Conservation (phyloP, 176 grass and related monocot species). For the Aegilops tauschii region DNA sequence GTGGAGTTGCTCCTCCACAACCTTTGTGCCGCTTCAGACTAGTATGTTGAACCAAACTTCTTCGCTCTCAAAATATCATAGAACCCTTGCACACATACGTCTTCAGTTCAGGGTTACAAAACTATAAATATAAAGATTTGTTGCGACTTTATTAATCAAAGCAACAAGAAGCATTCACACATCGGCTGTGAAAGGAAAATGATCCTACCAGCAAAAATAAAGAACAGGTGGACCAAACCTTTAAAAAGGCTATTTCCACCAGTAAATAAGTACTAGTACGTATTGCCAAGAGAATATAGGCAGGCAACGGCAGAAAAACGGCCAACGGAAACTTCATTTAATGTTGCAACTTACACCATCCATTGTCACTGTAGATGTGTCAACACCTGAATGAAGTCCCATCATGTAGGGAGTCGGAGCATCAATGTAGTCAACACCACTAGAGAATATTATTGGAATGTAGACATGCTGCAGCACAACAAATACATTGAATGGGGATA, state of each 20-base stretch:
- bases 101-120: conserved; percentile 12
- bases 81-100: background rate
- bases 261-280: conserved; percentile 4
- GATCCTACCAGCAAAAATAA: background rate
- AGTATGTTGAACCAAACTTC: conserved; percentile 16
- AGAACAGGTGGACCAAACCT: conserved; percentile 1
- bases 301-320: conserved; percentile 23
- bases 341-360: conserved; percentile 86
- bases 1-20: too few relatives aligned
- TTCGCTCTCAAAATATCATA: conserved; percentile 12
- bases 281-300: conserved; percentile 3
- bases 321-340: conserved; percentile 26
- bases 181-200: background rate
- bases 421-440: conserved; percentile 99
- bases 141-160: conserved; percentile 24
- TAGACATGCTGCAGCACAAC: conserved; percentile 86
- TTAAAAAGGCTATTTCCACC: background rate
- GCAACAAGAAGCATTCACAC: conserved; percentile 11
- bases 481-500: conserved; percentile 28
- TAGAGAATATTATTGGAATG: conserved; percentile 99
- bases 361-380: conserved; percentile 89
- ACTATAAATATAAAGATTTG: background rate
- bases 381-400: conserved; percentile 98
- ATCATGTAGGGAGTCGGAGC: conserved; percentile 99
- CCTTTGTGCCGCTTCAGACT: background rate